phyloP scores from a whole-genome alignment of 2,329 filamentous ascomycete genomes.

The Atkinsonella hypoxylon region DNA sequence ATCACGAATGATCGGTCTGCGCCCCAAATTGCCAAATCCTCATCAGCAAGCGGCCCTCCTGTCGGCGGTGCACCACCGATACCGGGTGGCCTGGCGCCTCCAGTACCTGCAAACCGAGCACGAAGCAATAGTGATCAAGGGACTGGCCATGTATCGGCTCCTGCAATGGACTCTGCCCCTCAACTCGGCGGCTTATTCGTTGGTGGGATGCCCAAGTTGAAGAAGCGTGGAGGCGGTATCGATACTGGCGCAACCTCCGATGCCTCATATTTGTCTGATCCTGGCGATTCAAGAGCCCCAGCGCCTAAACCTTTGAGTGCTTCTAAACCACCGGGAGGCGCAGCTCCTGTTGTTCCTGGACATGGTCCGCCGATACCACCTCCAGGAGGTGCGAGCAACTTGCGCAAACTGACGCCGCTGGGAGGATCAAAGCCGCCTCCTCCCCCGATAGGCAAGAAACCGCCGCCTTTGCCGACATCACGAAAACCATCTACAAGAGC shows the following conservation, averaged over 20 bases:
- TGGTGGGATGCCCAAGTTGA: constrained; percentile 89
- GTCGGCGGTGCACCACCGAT: constrained; percentile 71
- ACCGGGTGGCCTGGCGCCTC: constrained; percentile 57
- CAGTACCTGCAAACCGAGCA: constrained; percentile 56
- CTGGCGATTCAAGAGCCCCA: constrained; percentile 32
- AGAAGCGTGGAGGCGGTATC: constrained; percentile 71
- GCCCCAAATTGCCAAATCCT: constrained; percentile 41
- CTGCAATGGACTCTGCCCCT: constrained; percentile 45
- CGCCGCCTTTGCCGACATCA: constrained; percentile 48
- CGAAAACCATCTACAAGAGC: constrained; percentile 40
- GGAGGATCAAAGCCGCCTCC: constrained; percentile 41
- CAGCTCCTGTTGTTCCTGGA: constrained; percentile 47
- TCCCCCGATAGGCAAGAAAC: constrained; percentile 67
- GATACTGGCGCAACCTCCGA: constrained; percentile 50
- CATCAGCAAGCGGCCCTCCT: constrained; percentile 39
- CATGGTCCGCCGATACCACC: constrained; percentile 28
- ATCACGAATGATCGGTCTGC: constrained; percentile 89
- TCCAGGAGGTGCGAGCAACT: constrained; percentile 32
- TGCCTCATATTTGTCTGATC: constrained; percentile 69
- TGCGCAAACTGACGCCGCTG: constrained; percentile 44
- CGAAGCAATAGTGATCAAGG: constrained; percentile 76
- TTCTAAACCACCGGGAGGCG: constrained; percentile 46
- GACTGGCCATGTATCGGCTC: constrained; percentile 29
- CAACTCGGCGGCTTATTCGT: constrained; percentile 83
- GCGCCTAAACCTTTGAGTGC: constrained; percentile 37